A percentile compares a stretch with the other conserved stretches of the same genome.
phyloP scores from a whole-genome alignment of 2,329 filamentous ascomycete species.

The Xylaria sp. region DNA sequence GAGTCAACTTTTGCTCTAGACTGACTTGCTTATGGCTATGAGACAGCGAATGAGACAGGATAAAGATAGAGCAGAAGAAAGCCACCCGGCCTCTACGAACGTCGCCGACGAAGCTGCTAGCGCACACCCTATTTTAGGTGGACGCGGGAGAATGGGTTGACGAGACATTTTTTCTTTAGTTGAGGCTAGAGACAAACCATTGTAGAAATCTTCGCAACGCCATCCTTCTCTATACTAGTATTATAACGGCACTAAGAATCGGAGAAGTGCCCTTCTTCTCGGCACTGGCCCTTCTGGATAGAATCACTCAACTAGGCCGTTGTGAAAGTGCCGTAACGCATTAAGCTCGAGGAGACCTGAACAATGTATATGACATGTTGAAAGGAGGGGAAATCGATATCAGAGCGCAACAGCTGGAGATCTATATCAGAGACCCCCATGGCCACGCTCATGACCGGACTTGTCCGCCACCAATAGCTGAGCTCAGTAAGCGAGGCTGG shows the following conservation, averaged over 20 bases:
- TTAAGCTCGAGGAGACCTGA: not conserved
- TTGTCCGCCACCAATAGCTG: not conserved
- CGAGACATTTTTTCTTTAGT: not conserved
- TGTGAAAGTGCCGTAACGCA: not conserved
- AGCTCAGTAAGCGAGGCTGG: slow-evolving; percentile 9
- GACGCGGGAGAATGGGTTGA: no score
- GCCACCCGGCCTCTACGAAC: not conserved
- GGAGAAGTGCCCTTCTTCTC: not conserved
- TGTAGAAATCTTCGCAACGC: not conserved
- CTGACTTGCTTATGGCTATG: not conserved
- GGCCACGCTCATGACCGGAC: slow-evolving; percentile 12
- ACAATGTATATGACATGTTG: not conserved
- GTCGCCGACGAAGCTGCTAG: not conserved
- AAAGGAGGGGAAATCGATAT: no score
- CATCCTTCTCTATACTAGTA: not conserved
- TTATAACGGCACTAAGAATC: not conserved
- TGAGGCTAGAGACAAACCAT: not conserved
- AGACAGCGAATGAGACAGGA: slow-evolving; percentile 4
- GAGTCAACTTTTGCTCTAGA: not conserved
- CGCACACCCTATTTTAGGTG: not conserved
- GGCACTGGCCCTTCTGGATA: not conserved
- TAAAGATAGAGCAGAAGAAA: not conserved
- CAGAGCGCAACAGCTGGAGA: not conserved
- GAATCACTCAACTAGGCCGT: not conserved
- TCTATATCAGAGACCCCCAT: not conserved